Conservation (phyloP, 805 yeast genomes). For the Wickerhamomyces hampshirensis region DNA sequence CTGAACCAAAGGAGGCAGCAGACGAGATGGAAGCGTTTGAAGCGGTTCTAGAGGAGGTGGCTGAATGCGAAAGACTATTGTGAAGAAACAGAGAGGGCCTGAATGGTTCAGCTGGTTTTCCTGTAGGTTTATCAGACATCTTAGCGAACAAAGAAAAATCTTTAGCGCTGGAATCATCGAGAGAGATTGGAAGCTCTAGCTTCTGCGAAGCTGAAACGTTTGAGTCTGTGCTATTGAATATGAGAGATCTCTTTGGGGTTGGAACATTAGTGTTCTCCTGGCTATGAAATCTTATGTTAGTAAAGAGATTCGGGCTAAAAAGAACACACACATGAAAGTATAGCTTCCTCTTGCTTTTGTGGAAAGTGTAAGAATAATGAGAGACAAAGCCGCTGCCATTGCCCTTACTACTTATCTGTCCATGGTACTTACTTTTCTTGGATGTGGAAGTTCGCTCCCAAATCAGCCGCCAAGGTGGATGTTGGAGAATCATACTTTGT, state of each 20-base stretch:
- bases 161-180: constrained; percentile 1
- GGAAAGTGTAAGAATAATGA: background rate
- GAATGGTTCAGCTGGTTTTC: constrained; percentile 2
- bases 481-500: constrained; percentile 35
- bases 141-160: constrained; percentile 6
- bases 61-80: constrained; percentile 2
- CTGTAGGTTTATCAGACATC: background rate
- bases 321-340: no score
- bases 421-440: constrained; percentile 17
- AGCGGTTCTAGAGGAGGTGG: constrained; percentile 14
- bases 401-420: no score
- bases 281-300: constrained; percentile 2
- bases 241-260: constrained; percentile 17
- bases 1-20: constrained; percentile 18
- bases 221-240: constrained; percentile 8
- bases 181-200: no score
- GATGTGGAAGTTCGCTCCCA: constrained; percentile 34
- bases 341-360: no score
- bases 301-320: background rate
- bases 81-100: constrained; percentile 7
- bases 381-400: no score
- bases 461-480: constrained; percentile 33
- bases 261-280: constrained; percentile 5
- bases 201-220: constrained; percentile 5
- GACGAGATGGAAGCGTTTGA: constrained; percentile 22